These are phyloP conservation scores for Globisporangium radiosum DNA, from an alignment of 352 stramenopile species.

Conservation along the genomic window DNA sequence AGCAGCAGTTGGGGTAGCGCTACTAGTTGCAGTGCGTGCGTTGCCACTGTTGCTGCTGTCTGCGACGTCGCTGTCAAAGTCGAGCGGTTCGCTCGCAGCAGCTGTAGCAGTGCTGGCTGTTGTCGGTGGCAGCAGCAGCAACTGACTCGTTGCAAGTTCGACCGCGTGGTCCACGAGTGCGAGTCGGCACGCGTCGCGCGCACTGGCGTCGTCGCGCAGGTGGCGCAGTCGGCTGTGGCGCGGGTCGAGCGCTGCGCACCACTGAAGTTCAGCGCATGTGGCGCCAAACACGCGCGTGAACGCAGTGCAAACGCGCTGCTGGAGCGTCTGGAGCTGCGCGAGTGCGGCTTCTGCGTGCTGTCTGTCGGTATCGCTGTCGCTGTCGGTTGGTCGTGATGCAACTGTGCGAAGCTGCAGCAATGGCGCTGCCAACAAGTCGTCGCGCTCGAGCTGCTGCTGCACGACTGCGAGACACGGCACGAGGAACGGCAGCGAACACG, in stretches of 20 bases:
- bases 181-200: constrained; percentile 20
- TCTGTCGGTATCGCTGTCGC: neutral
- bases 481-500: constrained; percentile 29
- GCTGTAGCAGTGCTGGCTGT: constrained; percentile 2
- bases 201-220: constrained; percentile 22
- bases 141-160: constrained; percentile 13
- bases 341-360: neutral
- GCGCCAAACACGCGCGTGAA: constrained; percentile 11
- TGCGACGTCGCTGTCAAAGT: neutral
- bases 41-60: neutral
- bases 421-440: constrained; percentile 23
- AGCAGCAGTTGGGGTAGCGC: neutral
- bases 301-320: constrained; percentile 7
- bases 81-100: constrained; percentile 31
- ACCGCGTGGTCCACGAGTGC: constrained; percentile 10
- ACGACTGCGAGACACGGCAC: constrained; percentile 30
- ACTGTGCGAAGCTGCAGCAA: constrained; percentile 6
- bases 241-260: constrained; percentile 39
- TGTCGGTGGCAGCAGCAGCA: constrained; percentile 1
- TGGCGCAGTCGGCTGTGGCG: constrained; percentile 38
- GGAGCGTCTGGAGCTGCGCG: constrained; percentile 11
- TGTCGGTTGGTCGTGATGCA: neutral
- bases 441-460: constrained; percentile 21
- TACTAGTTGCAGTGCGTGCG: constrained; percentile 1
- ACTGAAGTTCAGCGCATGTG: constrained; percentile 19